These are phyloP conservation scores for Fusarium devonianum DNA, from an alignment of 2,329 filamentous ascomycete species.

Conservation along the genomic window DNA sequence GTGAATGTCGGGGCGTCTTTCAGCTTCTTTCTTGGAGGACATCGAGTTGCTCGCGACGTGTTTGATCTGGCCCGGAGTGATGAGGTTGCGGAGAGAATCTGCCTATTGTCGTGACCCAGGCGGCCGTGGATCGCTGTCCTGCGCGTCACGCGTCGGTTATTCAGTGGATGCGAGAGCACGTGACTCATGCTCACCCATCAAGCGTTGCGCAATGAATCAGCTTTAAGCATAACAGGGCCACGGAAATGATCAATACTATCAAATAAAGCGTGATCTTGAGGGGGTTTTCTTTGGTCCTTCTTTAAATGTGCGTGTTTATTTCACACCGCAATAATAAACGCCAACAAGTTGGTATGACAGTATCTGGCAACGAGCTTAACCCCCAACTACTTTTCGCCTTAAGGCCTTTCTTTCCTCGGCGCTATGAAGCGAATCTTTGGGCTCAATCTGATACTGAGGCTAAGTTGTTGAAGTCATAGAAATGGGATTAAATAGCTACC, in stretches of 20 bases:
- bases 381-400: too few relatives aligned
- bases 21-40: conserved; percentile 32
- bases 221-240: background rate
- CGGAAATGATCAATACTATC: background rate
- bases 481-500: too few relatives aligned
- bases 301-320: too few relatives aligned
- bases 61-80: conserved; percentile 17
- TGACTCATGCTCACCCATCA: conserved; percentile 27
- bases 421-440: too few relatives aligned
- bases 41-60: conserved; percentile 30
- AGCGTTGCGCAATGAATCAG: conserved; percentile 19
- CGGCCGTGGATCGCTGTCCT: conserved; percentile 20
- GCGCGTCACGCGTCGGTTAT: conserved; percentile 46
- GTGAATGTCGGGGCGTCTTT: conserved; percentile 33
- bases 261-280: too few relatives aligned
- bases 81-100: conserved; percentile 19
- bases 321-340: too few relatives aligned
- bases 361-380: too few relatives aligned
- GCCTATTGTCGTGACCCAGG: conserved; percentile 37
- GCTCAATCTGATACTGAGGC: too few relatives aligned
- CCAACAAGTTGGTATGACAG: too few relatives aligned
- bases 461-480: too few relatives aligned
- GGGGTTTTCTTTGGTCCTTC: too few relatives aligned
- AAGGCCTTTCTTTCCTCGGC: too few relatives aligned
- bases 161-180: conserved; percentile 44